phyloP scores from a whole-genome alignment of 176 grass and related monocot species.

The Alopecurus myosuroides region DNA sequence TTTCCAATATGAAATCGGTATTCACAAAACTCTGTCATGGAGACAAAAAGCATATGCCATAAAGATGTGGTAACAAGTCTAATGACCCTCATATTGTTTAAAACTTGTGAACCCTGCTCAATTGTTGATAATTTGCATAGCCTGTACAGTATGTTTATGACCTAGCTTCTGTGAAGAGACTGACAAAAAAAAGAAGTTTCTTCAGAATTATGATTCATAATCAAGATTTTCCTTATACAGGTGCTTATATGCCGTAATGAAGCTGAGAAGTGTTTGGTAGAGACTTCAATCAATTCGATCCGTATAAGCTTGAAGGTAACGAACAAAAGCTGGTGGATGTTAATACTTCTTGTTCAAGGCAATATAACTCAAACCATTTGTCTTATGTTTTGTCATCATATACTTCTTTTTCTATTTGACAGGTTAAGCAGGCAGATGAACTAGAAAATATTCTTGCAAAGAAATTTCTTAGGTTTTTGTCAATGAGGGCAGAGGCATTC shows the following conservation, averaged over 20 bases:
- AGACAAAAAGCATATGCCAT: background rate
- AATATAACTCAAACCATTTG: background rate
- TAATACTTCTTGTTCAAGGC: background rate
- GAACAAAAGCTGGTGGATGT: background rate
- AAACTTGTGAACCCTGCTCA: background rate
- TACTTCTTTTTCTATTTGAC: slow-evolving; percentile 17
- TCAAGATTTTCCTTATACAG: slow-evolving; percentile 22
- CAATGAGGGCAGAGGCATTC: slow-evolving; percentile 96
- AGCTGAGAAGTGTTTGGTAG: slow-evolving; percentile 95
- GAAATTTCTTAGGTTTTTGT: slow-evolving; percentile 94
- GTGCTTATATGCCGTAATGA: slow-evolving; percentile 94
- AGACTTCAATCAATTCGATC: slow-evolving; percentile 94
- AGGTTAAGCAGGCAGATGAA: slow-evolving; percentile 98
- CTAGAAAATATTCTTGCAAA: slow-evolving; percentile 99
- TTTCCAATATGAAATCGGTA: background rate
- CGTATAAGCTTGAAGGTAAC: slow-evolving; percentile 94
- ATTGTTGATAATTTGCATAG: background rate
- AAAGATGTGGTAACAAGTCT: background rate
- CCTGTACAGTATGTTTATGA: background rate
- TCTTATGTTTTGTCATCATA: background rate
- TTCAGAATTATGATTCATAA: background rate
- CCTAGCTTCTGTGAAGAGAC: background rate
- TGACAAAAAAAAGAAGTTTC: background rate
- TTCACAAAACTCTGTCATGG: background rate
- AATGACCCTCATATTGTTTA: background rate